Base-by-base conservation (phyloP, 306 rosid species). In the Morella rubra region DNA sequence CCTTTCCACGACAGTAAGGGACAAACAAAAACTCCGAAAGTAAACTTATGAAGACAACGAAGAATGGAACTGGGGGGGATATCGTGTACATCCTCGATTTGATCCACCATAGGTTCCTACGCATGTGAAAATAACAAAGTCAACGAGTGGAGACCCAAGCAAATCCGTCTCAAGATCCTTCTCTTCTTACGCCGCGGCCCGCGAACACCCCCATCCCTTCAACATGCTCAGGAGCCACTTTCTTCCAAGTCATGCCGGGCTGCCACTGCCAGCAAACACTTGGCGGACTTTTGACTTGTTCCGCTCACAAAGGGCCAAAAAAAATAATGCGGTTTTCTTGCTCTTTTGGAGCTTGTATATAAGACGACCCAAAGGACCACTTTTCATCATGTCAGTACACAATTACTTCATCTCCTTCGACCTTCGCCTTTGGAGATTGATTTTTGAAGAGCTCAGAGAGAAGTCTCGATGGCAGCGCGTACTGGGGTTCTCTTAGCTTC, bases 381-480 rank as follows among this genome's bases (percentile, higher is more conserved):
- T 61, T 5, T n/a, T 70, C 16, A 24, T 53, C 73, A 52, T 69
- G 75, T 50, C 72, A 46, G 22, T 74, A 59, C 18, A 18, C 18
- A 18, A 58, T 69, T 56, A 11, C 66, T 18, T 65, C 50, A 65
- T 18, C 41, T 41, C 44, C 22, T 41, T 74, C 8, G 19, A n/a
- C n/a, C n/a, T 72, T 74, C 8, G 19, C 51, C 20, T 72, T 69
- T 42, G 74, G 1, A 12, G 64, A 73, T 71, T 5, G 71, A 65
- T 53, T 58, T 56, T 12, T 49, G 75, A 42, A 32, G 56, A 50
- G 59, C 72, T 55, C 78, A 49, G 50, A 69, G 65, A 10, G 46
- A 49, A 47, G 32, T 18, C 55, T 32, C 65, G 37, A 96, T 96
- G 99, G 97, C 88, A 98, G 97, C 88, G 51, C 78, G 85, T n/a